Base-by-base conservation (phyloP, 371 early-diverging fungal genomes). In the Syncephalastrum contaminatum region DNA sequence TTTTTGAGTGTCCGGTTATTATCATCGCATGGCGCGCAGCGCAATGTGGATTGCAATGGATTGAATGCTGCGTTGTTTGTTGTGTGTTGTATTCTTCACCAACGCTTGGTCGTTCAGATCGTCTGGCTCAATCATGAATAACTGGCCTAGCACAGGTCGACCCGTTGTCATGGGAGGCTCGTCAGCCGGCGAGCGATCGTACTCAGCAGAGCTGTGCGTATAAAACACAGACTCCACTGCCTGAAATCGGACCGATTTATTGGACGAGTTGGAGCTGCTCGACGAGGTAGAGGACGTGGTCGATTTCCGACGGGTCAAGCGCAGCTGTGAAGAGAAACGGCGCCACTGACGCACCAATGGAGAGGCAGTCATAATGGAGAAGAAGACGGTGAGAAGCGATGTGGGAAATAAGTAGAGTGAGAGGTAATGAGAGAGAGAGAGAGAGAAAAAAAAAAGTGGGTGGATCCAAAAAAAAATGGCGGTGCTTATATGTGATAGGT, bases 161-260 rank as follows among this genome's bases (percentile, higher is more conserved):
- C 36, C 36, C 36, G 12, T 30, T 2, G 36, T 30, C 25, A 50
- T 50, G n/a, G 53, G 22, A 36, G 18, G 30, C 13, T 49, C 45
- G 36, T 68, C 69, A 25, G 64, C 58, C 21, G 72, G 54, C 12
- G 62, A 59, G 18, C 75, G 72, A 52, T 75, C 75, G 40, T 75
- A 75, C 42, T 75, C 75, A 7, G 60, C 24, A 1, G 75, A 60
- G 40, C 72, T 71, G 44, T 75, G 75, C 10, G 75, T 75, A 54
- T 71, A 75, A 45, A 62, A 75, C 1, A 75, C 51, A 1, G 72
- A 58, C 40, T 75, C 72, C 4, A 70, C 52, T 2, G 61, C 48
- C 21, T 72, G 62, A 42, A 75, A 75, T 0, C 70, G 72, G 2
- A 75, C 75, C 3, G 64, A 63, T 59, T 72, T 73, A 13, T 20